Evolutionary conservation across 441 rosid genomes (phyloP).

Genomic region (Populus hybrid): DNA sequence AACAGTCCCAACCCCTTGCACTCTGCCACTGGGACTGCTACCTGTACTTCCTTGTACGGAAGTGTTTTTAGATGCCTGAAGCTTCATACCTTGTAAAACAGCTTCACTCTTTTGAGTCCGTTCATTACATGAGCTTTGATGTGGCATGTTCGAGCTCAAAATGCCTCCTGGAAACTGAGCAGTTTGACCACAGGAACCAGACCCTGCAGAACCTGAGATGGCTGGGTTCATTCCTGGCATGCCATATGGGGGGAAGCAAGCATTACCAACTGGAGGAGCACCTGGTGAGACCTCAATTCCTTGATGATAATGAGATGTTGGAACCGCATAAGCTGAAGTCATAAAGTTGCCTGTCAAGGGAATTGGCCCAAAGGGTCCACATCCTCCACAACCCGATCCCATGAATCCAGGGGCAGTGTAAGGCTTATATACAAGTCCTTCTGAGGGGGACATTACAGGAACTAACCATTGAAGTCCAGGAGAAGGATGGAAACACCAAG

Average conservation of each 20-base stretch:
- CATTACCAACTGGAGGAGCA: conserved; percentile 42
- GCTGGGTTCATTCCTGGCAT: conserved; percentile 48
- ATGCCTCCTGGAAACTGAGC: conserved; percentile 32
- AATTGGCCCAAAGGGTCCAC: conserved; percentile 45
- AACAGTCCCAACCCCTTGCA: conserved; percentile 15
- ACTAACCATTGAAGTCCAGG: conserved; percentile 75
- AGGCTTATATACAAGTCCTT: conserved; percentile 88
- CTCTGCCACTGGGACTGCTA: conserved; percentile 42
- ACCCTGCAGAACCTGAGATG: conserved; percentile 30
- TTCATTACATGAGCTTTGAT: conserved; percentile 38
- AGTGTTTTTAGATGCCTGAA: conserved; percentile 33
- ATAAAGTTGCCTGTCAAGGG: conserved; percentile 36
- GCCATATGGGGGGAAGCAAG: conserved; percentile 66
- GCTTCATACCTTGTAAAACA: conserved; percentile 21
- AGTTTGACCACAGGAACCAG: conserved; percentile 27
- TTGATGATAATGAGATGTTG: conserved; percentile 36
- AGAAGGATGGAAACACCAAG: conserved; percentile 51
- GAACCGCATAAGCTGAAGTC: conserved; percentile 37
- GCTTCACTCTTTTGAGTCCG: conserved; percentile 29
- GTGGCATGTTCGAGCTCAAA: conserved; percentile 34
- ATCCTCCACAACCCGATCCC: conserved; percentile 52
- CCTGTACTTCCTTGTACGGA: conserved; percentile 54
- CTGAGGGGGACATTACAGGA: conserved; percentile 86
- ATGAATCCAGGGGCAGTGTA: conserved; percentile 48
- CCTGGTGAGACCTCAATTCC: conserved; percentile 37